phyloP scores from a whole-genome alignment of 2,329 filamentous ascomycete species.

The Sclerotiophoma versabilis region DNA sequence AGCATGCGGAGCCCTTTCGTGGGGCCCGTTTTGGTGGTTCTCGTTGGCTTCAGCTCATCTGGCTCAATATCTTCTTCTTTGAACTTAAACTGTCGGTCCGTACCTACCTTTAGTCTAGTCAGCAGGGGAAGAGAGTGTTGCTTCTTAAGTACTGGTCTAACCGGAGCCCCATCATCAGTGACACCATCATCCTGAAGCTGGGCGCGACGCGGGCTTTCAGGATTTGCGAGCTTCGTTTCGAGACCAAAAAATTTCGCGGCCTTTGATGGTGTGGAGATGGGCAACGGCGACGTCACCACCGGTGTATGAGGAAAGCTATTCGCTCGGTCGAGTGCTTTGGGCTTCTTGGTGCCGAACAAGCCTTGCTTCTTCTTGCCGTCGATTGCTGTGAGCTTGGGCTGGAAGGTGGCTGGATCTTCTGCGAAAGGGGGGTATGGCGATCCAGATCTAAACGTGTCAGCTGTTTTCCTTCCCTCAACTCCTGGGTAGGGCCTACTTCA shows the following conservation, averaged over 20 bases:
- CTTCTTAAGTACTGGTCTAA: slow-evolving; percentile 11
- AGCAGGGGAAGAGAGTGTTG: slow-evolving; percentile 5
- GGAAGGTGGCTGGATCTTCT: slow-evolving; percentile 1
- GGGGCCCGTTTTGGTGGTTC: slow-evolving; percentile 1
- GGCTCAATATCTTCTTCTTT: slow-evolving; percentile 20
- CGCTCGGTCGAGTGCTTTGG: slow-evolving; percentile 20
- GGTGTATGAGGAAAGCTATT: slow-evolving; percentile 9
- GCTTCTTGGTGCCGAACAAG: slow-evolving; percentile 20
- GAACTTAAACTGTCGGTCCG: slow-evolving; percentile 13
- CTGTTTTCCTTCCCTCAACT: background rate
- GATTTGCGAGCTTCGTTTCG: background rate
- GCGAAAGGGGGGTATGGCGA: background rate
- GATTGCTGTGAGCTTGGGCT: background rate
- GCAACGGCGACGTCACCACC: slow-evolving; percentile 22
- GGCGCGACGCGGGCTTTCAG: background rate
- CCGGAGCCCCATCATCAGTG: slow-evolving; percentile 5
- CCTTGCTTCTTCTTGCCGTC: slow-evolving; percentile 29
- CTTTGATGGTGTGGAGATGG: slow-evolving; percentile 30
- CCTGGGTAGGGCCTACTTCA: background rate
- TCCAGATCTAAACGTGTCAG: background rate
- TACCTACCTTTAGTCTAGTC: slow-evolving; percentile 3
- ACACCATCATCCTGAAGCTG: slow-evolving; percentile 3
- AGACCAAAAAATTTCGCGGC: slow-evolving; percentile 32
- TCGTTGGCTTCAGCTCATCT: slow-evolving; percentile 15
- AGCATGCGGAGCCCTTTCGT: slow-evolving; percentile 26